phyloP scores from a whole-genome alignment of 768 basidiomycete species.

The Tephrocybe sp. region DNA sequence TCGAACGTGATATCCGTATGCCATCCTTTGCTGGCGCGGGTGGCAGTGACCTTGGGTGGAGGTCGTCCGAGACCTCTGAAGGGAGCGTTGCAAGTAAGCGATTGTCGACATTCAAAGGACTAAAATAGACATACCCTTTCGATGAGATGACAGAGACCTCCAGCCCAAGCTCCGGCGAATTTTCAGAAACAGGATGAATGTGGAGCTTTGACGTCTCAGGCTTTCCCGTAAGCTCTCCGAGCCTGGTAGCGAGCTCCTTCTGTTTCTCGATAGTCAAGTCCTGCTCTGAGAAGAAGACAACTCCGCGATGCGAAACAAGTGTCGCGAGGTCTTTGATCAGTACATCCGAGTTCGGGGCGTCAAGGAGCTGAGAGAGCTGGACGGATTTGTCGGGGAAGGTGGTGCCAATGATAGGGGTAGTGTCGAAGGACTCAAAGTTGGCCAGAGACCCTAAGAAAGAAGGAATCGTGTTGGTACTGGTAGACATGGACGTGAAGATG shows the following conservation, averaged over 20 bases:
- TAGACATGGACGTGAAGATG: too few species aligned
- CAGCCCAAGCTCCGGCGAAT: constrained; percentile 47
- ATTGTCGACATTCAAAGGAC: not conserved
- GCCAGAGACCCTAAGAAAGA: too few species aligned
- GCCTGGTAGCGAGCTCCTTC: constrained; percentile 43
- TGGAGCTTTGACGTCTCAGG: constrained; percentile 49
- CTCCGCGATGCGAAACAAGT: constrained; percentile 55
- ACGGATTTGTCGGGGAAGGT: constrained; percentile 43
- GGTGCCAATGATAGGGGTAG: constrained; percentile 58
- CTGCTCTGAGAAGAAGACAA: constrained; percentile 65
- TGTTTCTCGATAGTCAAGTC: constrained; percentile 50
- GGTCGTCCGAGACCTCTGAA: constrained; percentile 39
- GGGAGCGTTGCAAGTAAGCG: not conserved
- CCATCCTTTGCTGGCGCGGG: constrained; percentile 48
- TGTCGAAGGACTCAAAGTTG: constrained; percentile 33
- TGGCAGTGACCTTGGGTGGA: constrained; percentile 22
- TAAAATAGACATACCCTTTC: constrained; percentile 38
- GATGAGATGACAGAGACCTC: constrained; percentile 56
- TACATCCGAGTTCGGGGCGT: constrained; percentile 46
- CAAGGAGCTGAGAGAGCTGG: constrained; percentile 48
- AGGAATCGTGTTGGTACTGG: too few species aligned
- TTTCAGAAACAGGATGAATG: constrained; percentile 55
- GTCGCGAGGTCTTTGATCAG: constrained; percentile 54
- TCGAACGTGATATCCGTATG: constrained; percentile 66
- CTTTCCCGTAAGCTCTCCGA: constrained; percentile 51